These are phyloP conservation scores for Parathielavia appendiculata DNA, from an alignment of 495 filamentous ascomycete species.

Conservation along the genomic window DNA sequence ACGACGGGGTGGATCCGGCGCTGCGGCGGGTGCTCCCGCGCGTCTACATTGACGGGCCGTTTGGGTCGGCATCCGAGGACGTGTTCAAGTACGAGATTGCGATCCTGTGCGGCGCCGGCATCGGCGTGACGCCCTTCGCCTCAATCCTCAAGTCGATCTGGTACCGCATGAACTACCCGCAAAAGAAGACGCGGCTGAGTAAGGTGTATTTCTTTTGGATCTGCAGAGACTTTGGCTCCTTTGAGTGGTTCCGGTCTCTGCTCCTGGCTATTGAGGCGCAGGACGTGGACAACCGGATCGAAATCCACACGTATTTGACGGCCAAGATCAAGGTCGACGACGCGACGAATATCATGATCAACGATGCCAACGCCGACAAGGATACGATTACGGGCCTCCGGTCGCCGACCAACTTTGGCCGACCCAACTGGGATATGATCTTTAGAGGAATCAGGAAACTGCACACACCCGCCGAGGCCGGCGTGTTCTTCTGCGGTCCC, in stretches of 20 bases:
- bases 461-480: constrained; percentile 64
- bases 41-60: constrained; percentile 74
- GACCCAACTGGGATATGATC: constrained; percentile 76
- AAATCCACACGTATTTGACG: constrained; percentile 71
- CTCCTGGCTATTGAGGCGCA: constrained; percentile 77
- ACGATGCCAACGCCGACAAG: constrained; percentile 72
- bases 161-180: constrained; percentile 79
- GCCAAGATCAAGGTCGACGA: constrained; percentile 75
- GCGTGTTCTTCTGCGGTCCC: constrained; percentile 77
- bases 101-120: constrained; percentile 63
- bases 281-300: constrained; percentile 72
- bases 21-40: constrained; percentile 65
- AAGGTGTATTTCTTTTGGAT: constrained; percentile 89
- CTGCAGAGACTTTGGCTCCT: constrained; percentile 70
- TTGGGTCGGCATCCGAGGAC: constrained; percentile 71
- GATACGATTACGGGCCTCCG: constrained; percentile 71
- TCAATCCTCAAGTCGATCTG: constrained; percentile 80
- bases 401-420: constrained; percentile 70
- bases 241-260: constrained; percentile 77
- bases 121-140: constrained; percentile 70
- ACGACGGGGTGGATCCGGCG: constrained; percentile 56
- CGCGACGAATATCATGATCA: constrained; percentile 79
- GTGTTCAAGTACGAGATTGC: constrained; percentile 74
- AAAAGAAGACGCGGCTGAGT: constrained; percentile 64
- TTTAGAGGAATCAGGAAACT: constrained; percentile 70